Percentiles rank a stretch among this genome's conserved stretches.
Conservation (phyloP, 2,329 filamentous ascomycete species). For the Aspergillus ibericus region DNA sequence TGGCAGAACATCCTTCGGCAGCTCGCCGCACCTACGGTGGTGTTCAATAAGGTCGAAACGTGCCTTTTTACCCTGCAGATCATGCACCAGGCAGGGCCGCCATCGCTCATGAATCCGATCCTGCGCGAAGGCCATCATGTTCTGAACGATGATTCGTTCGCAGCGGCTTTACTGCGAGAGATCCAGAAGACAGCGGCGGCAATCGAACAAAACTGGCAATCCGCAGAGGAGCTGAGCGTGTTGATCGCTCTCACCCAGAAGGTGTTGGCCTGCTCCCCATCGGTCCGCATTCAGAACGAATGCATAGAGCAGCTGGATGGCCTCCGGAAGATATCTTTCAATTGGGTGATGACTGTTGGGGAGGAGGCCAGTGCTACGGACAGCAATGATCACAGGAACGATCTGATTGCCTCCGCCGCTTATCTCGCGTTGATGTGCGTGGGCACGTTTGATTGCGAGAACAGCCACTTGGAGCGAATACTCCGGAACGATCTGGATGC, state of each 20-base stretch:
- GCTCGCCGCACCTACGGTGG: constrained; percentile 49
- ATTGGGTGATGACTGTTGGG: constrained; percentile 44
- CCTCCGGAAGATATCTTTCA: constrained; percentile 36
- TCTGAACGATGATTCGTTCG: constrained; percentile 26
- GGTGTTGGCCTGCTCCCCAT: constrained; percentile 43
- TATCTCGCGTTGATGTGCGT: constrained; percentile 47
- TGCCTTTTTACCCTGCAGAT: constrained; percentile 52
- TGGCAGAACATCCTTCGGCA: constrained; percentile 59
- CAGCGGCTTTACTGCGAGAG: constrained; percentile 30
- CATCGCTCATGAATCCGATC: constrained; percentile 10
- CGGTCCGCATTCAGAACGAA: constrained; percentile 15
- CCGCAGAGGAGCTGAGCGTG: constrained; percentile 40
- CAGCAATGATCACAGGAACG: constrained; percentile 28
- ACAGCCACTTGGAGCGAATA: constrained; percentile 24
- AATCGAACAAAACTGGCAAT: constrained; percentile 56
- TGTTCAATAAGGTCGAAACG: constrained; percentile 54
- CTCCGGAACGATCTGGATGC: constrained; percentile 28
- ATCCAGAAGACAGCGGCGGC: constrained; percentile 34
- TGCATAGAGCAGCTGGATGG: constrained; percentile 33
- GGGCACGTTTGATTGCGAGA: constrained; percentile 49
- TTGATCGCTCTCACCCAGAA: constrained; percentile 47
- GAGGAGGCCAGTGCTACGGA: constrained; percentile 22
- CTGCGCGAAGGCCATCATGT: constrained; percentile 25
- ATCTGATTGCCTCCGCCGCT: constrained; percentile 36
- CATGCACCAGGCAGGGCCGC: constrained; percentile 50